These are phyloP conservation scores for Veloboletus limbatus DNA, from an alignment of 1,284 basidiomycete species.

Conservation along the genomic window DNA sequence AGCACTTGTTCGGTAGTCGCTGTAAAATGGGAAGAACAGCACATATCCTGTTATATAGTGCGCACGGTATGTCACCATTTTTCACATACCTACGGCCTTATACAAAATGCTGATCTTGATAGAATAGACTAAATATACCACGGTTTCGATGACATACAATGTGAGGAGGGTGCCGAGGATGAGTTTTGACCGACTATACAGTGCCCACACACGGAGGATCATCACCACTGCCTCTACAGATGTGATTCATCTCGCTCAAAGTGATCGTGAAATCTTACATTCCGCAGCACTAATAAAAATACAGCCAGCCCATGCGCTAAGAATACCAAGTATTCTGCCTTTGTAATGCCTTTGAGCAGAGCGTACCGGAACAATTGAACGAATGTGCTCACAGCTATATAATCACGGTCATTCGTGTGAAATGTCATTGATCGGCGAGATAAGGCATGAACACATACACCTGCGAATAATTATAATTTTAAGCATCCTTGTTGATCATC, in stretches of 20 bases:
- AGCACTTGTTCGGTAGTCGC: no score
- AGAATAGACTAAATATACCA: not conserved
- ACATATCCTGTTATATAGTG: no score
- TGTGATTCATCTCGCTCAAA: not conserved
- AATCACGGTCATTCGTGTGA: no score
- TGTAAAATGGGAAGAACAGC: no score
- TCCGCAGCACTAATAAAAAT: not conserved
- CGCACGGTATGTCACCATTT: no score
- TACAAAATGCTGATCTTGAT: no score
- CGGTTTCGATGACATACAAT: not conserved
- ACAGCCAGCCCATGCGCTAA: not conserved
- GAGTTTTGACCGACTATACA: not conserved
- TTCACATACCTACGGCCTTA: no score
- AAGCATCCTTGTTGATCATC: no score
- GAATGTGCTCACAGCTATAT: not conserved
- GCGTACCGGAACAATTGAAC: not conserved
- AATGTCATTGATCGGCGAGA: no score
- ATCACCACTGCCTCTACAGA: not conserved
- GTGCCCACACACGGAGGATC: not conserved
- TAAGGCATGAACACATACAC: no score
- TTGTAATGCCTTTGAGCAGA: not conserved
- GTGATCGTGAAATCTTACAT: not conserved
- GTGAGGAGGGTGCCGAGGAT: not conserved
- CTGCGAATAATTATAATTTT: no score
- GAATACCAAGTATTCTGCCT: not conserved